Evolutionary conservation across 148 eudicot species (phyloP).

Genomic region (Cornus suecica): DNA sequence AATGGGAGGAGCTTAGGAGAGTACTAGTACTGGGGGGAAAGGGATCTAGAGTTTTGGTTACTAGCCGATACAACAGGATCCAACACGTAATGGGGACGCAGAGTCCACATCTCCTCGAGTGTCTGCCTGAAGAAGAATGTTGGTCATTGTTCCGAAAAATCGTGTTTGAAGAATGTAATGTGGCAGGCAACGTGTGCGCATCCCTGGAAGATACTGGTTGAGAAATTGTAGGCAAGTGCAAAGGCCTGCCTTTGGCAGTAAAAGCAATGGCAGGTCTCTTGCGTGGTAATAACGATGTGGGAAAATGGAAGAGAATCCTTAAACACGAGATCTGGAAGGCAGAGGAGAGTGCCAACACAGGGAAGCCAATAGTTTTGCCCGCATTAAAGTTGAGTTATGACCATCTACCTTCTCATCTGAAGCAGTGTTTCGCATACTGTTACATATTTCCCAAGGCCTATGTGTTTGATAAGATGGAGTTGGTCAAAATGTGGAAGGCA

Average conservation of each 20-base stretch:
- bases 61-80: conserved; percentile 19
- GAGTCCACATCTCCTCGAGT: conserved; percentile 4
- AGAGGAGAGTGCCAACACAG: conserved; percentile 3
- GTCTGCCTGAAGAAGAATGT: conserved; percentile 29
- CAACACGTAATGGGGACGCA: conserved; percentile 6
- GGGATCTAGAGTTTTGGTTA: conserved; percentile 25
- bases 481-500: conserved; percentile 29
- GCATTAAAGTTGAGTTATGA: conserved; percentile 28
- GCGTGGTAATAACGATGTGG: conserved; percentile 12
- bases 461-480: conserved; percentile 22
- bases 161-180: conserved; percentile 15
- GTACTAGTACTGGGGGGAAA: conserved; percentile 18
- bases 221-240: conserved; percentile 24
- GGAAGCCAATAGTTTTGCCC: conserved; percentile 15
- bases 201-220: conserved; percentile 18
- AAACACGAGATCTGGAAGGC: conserved; percentile 25
- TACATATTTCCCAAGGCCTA: conserved; percentile 30
- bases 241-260: conserved; percentile 31
- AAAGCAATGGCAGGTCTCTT: conserved; percentile 33
- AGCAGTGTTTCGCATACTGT: conserved; percentile 31
- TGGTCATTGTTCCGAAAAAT: conserved; percentile 22
- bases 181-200: not conserved
- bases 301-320: conserved; percentile 22
- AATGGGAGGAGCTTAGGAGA: conserved; percentile 16
- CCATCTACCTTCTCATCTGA: conserved; percentile 20